Evolutionary conservation across 2,329 filamentous ascomycete genomes (phyloP).

Genomic region (Colletotrichum magnum): DNA sequence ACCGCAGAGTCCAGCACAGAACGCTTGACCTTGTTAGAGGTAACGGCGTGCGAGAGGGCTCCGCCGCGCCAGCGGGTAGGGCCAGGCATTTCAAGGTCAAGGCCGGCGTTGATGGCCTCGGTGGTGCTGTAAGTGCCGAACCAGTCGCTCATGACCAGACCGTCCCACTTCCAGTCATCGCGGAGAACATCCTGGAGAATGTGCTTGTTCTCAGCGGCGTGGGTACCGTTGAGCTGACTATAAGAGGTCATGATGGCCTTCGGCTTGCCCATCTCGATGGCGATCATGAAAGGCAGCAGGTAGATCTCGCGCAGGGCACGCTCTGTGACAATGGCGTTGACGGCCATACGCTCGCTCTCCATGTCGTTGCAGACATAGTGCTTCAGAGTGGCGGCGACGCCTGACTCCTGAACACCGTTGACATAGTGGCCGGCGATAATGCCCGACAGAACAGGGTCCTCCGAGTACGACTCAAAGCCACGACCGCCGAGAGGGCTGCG

Average conservation of each 20-base stretch:
- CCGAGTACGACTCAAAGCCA: constrained; percentile 71
- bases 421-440: constrained; percentile 67
- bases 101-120: constrained; percentile 45
- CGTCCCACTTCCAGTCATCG: constrained; percentile 70
- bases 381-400: constrained; percentile 70
- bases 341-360: constrained; percentile 69
- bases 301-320: constrained; percentile 72
- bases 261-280: constrained; percentile 65
- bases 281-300: constrained; percentile 69
- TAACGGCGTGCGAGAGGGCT: constrained; percentile 64
- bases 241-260: constrained; percentile 70
- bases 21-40: constrained; percentile 68
- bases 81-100: constrained; percentile 58
- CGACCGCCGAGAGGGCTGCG: constrained; percentile 70
- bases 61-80: constrained; percentile 52
- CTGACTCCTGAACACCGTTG: constrained; percentile 68
- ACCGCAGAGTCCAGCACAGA: constrained; percentile 65
- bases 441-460: constrained; percentile 71
- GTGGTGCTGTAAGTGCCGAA: constrained; percentile 68
- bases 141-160: constrained; percentile 73
- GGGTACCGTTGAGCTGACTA: constrained; percentile 56
- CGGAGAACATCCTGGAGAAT: constrained; percentile 67
- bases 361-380: constrained; percentile 75
- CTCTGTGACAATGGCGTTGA: constrained; percentile 68
- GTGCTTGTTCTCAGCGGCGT: constrained; percentile 52